A percentile compares a stretch with the other conserved stretches of the same genome.
Evolutionary conservation across 768 basidiomycete genomes (phyloP).

Genomic region (Tulasnella sp.): DNA sequence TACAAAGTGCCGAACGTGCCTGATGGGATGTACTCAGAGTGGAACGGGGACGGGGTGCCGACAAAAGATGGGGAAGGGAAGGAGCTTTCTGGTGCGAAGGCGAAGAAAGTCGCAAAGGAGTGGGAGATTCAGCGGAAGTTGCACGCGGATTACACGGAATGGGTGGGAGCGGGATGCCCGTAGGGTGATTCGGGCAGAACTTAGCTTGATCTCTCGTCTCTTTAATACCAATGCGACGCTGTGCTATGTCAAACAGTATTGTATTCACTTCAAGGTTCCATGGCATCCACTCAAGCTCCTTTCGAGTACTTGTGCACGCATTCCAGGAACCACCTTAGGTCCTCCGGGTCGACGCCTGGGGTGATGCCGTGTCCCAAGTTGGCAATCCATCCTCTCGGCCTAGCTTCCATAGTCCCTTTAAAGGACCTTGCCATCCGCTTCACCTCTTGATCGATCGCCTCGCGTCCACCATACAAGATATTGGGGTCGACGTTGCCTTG

Average conservation of each 20-base stretch:
- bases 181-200: no score
- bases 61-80: slow-evolving; percentile 74
- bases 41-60: slow-evolving; percentile 79
- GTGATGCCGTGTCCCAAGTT: slow-evolving; percentile 98
- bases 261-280: no score
- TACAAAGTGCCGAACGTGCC: slow-evolving; percentile 74
- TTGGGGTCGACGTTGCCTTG: slow-evolving; percentile 94
- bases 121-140: slow-evolving; percentile 61
- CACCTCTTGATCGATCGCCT: slow-evolving; percentile 78
- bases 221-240: no score
- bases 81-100: slow-evolving; percentile 68
- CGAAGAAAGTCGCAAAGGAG: slow-evolving; percentile 69
- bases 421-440: slow-evolving; percentile 76
- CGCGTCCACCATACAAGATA: slow-evolving; percentile 71
- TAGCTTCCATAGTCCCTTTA: slow-evolving; percentile 37
- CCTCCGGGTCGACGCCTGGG: slow-evolving; percentile 88
- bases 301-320: slow-evolving; percentile 75
- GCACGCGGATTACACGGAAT: slow-evolving; percentile 56
- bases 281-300: neutral
- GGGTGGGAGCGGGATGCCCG: slow-evolving; percentile 19
- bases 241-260: no score
- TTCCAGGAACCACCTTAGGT: slow-evolving; percentile 82
- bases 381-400: slow-evolving; percentile 75
- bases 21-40: slow-evolving; percentile 64
- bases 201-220: no score